Conservation (phyloP, 148 eudicot genomes). For the Linanthus parryae region DNA sequence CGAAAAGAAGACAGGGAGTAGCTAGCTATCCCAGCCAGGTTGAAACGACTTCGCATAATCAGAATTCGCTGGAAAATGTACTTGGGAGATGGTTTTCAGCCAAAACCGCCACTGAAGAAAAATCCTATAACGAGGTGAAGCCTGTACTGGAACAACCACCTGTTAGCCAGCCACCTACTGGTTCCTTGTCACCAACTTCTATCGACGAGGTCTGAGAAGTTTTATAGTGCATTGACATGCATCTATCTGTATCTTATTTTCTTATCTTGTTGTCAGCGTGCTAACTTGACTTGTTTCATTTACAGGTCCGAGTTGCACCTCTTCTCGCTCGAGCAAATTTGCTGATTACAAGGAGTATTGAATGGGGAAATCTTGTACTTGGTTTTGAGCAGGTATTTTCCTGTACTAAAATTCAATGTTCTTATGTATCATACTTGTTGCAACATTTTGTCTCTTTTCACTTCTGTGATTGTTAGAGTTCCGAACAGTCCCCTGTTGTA, state of each 20-base stretch:
- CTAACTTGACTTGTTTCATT: neutral
- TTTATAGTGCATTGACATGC: neutral
- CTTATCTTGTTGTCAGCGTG: slow-evolving; percentile 3
- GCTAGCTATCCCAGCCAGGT: slow-evolving; percentile 6
- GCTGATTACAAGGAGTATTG: slow-evolving; percentile 91
- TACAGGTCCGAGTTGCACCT: slow-evolving; percentile 67
- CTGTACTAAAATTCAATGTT: neutral
- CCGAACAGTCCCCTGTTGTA: too few relatives aligned
- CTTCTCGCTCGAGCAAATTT: slow-evolving; percentile 95
- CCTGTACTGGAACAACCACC: slow-evolving; percentile 60
- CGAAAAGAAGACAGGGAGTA: slow-evolving; percentile 22
- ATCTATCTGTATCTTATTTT: slow-evolving; percentile 1
- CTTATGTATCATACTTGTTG: neutral
- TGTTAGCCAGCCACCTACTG: slow-evolving; percentile 57
- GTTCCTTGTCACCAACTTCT: slow-evolving; percentile 51
- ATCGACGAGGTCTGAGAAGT: slow-evolving; percentile 57
- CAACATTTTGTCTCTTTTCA: neutral
- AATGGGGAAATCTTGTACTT: slow-evolving; percentile 90
- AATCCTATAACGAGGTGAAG: slow-evolving; percentile 7
- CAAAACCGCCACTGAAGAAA: slow-evolving; percentile 17
- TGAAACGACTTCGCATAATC: slow-evolving; percentile 7
- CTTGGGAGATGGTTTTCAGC: slow-evolving; percentile 16
- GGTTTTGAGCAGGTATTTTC: slow-evolving; percentile 96
- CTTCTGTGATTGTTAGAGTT: neutral
- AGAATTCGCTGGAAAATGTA: neutral